A percentile compares a stretch with the other conserved stretches of the same genome.
Evolutionary conservation across 2,329 filamentous ascomycete genomes (phyloP).

Genomic region (Aureobasidium sp.): DNA sequence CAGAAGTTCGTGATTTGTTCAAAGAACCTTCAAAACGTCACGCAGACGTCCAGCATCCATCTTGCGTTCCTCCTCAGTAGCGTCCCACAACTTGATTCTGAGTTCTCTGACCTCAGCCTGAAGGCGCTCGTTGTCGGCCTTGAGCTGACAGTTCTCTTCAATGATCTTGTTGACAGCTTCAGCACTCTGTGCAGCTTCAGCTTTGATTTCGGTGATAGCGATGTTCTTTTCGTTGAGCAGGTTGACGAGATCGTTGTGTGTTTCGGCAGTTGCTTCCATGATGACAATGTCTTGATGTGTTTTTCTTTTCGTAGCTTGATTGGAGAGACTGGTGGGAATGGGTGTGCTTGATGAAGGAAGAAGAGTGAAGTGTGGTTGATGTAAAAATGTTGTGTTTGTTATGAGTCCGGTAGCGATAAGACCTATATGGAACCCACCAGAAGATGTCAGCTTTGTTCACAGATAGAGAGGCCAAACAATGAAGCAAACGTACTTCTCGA

Average conservation of each 20-base stretch:
- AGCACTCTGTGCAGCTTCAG: neutral
- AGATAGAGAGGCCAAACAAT: neutral
- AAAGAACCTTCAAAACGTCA: conserved; percentile 7
- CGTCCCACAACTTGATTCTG: conserved; percentile 1
- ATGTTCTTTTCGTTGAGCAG: conserved; percentile 10
- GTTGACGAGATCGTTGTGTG: conserved; percentile 3
- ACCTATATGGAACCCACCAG: neutral
- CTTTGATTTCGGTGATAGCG: neutral
- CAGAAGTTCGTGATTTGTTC: neutral
- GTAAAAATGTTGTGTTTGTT: neutral
- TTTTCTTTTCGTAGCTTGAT: neutral
- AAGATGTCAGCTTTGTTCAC: neutral
- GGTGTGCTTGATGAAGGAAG: neutral
- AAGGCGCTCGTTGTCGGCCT: neutral
- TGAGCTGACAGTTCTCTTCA: conserved; percentile 2
- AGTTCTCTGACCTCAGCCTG: conserved; percentile 1
- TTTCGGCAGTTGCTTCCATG: conserved; percentile 8
- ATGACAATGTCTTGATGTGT: neutral
- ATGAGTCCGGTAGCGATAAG: neutral
- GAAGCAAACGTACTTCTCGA: neutral
- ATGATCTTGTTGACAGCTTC: neutral
- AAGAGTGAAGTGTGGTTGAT: neutral
- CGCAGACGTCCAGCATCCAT: neutral
- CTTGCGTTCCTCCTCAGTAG: neutral
- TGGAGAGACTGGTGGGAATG: neutral